Evolutionary conservation across 192 early-diverging fungal species (phyloP), one percentile per base, ranked within the genome.

Genomic region (Coemansia sp.): DNA sequence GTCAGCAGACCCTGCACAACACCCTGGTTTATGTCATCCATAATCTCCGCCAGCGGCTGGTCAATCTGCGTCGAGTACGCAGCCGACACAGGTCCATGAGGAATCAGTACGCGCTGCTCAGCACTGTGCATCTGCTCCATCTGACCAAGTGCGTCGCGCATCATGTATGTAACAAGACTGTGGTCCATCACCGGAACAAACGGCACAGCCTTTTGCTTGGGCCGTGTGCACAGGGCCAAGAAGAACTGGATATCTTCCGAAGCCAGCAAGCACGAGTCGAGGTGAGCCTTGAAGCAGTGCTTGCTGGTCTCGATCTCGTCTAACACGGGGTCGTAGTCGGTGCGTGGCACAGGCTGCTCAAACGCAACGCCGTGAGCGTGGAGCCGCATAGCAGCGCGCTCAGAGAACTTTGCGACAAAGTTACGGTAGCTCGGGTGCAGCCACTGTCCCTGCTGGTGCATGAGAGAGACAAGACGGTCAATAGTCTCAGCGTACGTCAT

Each of bases 401-500:
- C 81, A 47, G 91, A 83, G 63, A 93, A 89, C 22, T 68, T 64
- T 38, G 93, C 85, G 26, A 94, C 83, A 54, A 95, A 86, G 66
- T 90, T 89, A 59, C 92, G 77, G 39, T 86, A 87, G 23, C 89
- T 91, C 19, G 71, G 35, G 63, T 94, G 86, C 59, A 94, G 88
- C 96, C 96, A 98, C 68, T 92, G 83, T 54, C 86, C 75, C 45
- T 78, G 64, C 51, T 91, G 72, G 68, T 90, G 94, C 67, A 92
- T 60, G 16, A 93, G 83, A 62, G 91, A 90, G 18, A 94, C 76
- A 68, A 98, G 70, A 45, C 96, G 90, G 66, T 87, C 70, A 9
- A 90, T 80, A 18, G 93, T 89, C 67, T 96, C 91, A 51, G 82
- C 80, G 68, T 98, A 98, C 18, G 94, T 96, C 94, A 98, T 95